A percentile compares a stretch with the other conserved stretches of the same genome.
phyloP scores from a whole-genome alignment of 2,329 filamentous ascomycete species.

The Aspergillus sp. region DNA sequence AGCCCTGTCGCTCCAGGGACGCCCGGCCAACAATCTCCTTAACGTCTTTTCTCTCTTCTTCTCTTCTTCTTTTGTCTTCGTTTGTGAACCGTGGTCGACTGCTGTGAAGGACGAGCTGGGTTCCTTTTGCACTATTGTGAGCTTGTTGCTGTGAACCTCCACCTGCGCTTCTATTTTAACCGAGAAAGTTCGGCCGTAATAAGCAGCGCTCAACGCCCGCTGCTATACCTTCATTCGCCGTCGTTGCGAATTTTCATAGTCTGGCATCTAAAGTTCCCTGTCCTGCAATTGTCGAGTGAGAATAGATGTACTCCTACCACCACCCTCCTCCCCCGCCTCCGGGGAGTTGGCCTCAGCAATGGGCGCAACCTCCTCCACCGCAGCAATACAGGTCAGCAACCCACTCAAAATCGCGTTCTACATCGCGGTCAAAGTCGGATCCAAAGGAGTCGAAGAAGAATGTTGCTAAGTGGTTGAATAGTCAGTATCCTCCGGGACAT shows the following conservation, averaged over 20 bases:
- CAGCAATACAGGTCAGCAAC: slow-evolving; percentile 7
- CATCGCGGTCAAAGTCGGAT: too few species aligned
- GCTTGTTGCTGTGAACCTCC: background rate
- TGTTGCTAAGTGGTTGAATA: too few species aligned
- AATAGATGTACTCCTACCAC: slow-evolving; percentile 23
- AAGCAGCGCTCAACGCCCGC: background rate
- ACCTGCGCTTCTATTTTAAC: background rate
- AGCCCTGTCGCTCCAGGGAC: slow-evolving; percentile 14
- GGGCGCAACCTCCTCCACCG: slow-evolving; percentile 6
- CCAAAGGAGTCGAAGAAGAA: too few species aligned
- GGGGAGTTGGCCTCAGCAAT: slow-evolving; percentile 8
- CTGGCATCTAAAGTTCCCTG: background rate
- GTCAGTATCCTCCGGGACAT: background rate
- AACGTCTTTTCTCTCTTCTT: background rate
- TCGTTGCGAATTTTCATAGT: background rate
- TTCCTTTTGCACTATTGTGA: background rate
- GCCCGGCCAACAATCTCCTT: background rate
- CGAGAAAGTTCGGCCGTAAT: background rate
- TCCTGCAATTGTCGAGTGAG: background rate
- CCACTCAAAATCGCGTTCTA: too few species aligned
- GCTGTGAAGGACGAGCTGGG: background rate
- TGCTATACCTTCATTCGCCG: background rate
- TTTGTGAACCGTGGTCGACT: background rate
- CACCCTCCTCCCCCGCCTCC: slow-evolving; percentile 13
- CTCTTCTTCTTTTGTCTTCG: slow-evolving; percentile 5